A percentile compares a stretch with the other conserved stretches of the same genome.
Conservation (phyloP, 1,284 basidiomycete species). For the Leccinum holopus region DNA sequence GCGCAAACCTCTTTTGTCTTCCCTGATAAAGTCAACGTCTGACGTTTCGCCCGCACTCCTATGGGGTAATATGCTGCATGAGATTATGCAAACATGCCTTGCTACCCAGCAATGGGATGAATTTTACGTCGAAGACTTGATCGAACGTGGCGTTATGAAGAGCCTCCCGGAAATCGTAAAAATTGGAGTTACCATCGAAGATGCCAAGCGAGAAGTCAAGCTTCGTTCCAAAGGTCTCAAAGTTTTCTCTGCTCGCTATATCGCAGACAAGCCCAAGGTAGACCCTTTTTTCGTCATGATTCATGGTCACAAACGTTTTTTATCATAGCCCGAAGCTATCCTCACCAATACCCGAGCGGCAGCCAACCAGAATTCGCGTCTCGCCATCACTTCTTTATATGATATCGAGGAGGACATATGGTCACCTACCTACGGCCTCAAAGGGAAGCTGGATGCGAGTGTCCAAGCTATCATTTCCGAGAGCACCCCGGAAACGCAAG, state of each 20-base stretch:
- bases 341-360: slow-evolving; percentile 63
- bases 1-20: slow-evolving; percentile 77
- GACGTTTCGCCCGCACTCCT: slow-evolving; percentile 67
- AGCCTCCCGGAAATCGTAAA: slow-evolving; percentile 61
- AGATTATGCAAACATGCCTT: slow-evolving; percentile 82
- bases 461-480: slow-evolving; percentile 69
- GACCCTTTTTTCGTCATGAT: slow-evolving; percentile 6
- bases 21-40: slow-evolving; percentile 55
- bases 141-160: slow-evolving; percentile 53
- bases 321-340: slow-evolving; percentile 55
- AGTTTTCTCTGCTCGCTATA: slow-evolving; percentile 63
- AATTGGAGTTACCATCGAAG: slow-evolving; percentile 58
- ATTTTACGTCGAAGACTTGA: slow-evolving; percentile 52
- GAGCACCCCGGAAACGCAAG: slow-evolving; percentile 24
- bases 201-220: slow-evolving; percentile 62
- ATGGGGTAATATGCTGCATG: slow-evolving; percentile 90
- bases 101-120: slow-evolving; percentile 59
- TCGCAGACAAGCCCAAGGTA: slow-evolving; percentile 61
- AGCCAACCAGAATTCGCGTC: slow-evolving; percentile 47
- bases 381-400: slow-evolving; percentile 74
- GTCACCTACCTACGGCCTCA: slow-evolving; percentile 93
- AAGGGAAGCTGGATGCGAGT: slow-evolving; percentile 94
- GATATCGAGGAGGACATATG: slow-evolving; percentile 98
- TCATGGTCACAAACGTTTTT: not conserved
- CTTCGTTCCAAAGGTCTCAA: slow-evolving; percentile 62